A percentile compares a stretch with the other conserved stretches of the same genome.
These are phyloP conservation scores for Ambispora gerdemannii DNA, from an alignment of 192 early-diverging fungal species.

Conservation along the genomic window DNA sequence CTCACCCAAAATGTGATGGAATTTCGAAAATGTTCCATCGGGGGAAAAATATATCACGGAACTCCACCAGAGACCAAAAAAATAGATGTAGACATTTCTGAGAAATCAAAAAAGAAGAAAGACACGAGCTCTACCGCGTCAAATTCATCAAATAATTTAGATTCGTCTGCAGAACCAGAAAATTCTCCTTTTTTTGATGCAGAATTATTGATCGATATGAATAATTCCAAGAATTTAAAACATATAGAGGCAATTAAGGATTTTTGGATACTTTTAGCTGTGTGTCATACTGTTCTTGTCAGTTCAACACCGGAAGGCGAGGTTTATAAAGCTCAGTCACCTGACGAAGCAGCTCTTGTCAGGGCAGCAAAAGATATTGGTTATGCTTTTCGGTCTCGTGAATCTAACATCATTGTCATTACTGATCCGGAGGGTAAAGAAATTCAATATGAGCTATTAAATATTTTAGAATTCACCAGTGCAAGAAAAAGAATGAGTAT, in stretches of 20 bases:
- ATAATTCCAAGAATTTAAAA: constrained; percentile 28
- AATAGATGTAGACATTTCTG: neutral
- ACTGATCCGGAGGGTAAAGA: constrained; percentile 28
- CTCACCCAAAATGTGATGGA: constrained; percentile 80
- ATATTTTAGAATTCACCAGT: constrained; percentile 71
- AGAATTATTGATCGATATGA: constrained; percentile 22
- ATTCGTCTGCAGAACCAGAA: neutral
- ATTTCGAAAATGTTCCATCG: constrained; percentile 67
- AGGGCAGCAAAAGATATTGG: constrained; percentile 54
- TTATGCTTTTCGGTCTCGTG: constrained; percentile 58
- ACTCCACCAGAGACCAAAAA: neutral
- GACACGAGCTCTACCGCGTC: neutral
- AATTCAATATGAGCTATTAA: constrained; percentile 53
- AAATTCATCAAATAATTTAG: neutral
- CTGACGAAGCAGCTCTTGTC: constrained; percentile 69
- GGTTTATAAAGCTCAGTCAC: constrained; percentile 60
- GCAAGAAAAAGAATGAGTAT: constrained; percentile 70
- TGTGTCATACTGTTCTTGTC: constrained; percentile 68
- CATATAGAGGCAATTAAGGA: constrained; percentile 5
- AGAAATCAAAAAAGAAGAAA: neutral
- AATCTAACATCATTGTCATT: constrained; percentile 48
- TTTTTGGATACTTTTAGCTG: constrained; percentile 58
- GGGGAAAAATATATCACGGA: constrained; percentile 53
- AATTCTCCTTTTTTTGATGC: constrained; percentile 48
- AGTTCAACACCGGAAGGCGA: constrained; percentile 16